Evolutionary conservation across 495 filamentous ascomycete genomes (phyloP), one percentile per base, ranked within the genome.

Genomic region (Massariosphaeria phaeospora): DNA sequence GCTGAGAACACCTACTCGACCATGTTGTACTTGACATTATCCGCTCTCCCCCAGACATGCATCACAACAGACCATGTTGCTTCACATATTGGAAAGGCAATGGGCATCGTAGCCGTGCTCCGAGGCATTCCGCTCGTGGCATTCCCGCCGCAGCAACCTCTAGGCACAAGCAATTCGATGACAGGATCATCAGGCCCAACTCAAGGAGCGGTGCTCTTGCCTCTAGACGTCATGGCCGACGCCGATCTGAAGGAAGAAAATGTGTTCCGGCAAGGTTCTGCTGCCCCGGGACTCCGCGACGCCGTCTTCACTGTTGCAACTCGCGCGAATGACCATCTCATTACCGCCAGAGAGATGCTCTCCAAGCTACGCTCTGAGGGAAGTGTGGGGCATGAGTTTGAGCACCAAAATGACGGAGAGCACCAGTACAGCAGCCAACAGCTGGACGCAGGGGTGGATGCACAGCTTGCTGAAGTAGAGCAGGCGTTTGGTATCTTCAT

Each of bases 1-100:
- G 88, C 88, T 2, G 93, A 98, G 67, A 88, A 86, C 50, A 96
- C 93, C 2, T 97, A 98, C 72, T 86, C 86, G 2, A 94, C 86
- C 0, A 75, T 98, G n/a, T 79, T 95, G 66, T 98, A 98, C 66
- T 76, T 95, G 48, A 90, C 88, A 1, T 73, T 97, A 17, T 85
- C 86, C 2, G 73, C 84, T 0, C 70, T 95, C 48, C 84, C 87
- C 1, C 72, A 94, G 65, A 76, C 81, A 7, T 91, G 84, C 13
- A 73, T 95, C 31, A 84, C 88, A n/a, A 80, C 88, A 33, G 93
- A 98, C 61, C 93, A 98, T 72, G 70, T 98, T 11, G 90, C 91
- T 9, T 89, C 84, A 18, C 93, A 98, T 69, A 85, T 97, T 35
- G 93, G 93, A 15, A 98, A 98, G 67, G 89, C 93, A 0, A 84